Evolutionary conservation across 352 stramenopile species (phyloP).

Genomic region (Globisporangium iwayamae): DNA sequence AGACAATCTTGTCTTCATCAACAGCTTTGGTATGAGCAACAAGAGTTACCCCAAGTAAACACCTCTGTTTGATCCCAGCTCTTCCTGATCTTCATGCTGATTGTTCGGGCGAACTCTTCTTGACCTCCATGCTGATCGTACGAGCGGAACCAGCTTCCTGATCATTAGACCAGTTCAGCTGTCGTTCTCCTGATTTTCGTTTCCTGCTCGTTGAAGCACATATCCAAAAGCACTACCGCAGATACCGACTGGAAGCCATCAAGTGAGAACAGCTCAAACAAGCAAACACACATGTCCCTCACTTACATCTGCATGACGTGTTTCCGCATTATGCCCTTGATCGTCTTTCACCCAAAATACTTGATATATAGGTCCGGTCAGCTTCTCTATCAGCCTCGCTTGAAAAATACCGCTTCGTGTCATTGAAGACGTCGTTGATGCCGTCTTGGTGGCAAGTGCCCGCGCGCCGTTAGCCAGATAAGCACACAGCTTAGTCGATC

Average conservation of each 20-base stretch:
- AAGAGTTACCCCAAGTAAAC: neutral
- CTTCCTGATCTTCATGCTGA: neutral
- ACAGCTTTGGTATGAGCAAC: neutral
- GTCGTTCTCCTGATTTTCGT: neutral
- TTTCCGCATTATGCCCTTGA: neutral
- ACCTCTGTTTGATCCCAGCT: neutral
- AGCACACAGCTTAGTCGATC: conserved; percentile 36
- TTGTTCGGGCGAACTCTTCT: neutral
- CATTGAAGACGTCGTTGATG: neutral
- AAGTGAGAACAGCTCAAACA: neutral
- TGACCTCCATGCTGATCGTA: neutral
- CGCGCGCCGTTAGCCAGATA: neutral
- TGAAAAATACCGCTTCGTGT: neutral
- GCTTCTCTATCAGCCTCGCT: conserved; percentile 9
- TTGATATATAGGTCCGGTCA: conserved; percentile 5
- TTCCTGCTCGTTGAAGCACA: neutral
- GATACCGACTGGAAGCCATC: neutral
- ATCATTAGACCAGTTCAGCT: neutral
- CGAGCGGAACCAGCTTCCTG: neutral
- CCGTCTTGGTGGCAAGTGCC: neutral
- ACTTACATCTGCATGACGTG: conserved; percentile 1
- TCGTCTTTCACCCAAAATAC: conserved; percentile 4
- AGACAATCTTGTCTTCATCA: conserved; percentile 2
- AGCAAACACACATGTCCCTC: neutral
- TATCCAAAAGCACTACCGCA: neutral